Evolutionary conservation across 352 stramenopile species (phyloP), one percentile per base, ranked within the genome.

Genomic region (Phytophthora crassamura): DNA sequence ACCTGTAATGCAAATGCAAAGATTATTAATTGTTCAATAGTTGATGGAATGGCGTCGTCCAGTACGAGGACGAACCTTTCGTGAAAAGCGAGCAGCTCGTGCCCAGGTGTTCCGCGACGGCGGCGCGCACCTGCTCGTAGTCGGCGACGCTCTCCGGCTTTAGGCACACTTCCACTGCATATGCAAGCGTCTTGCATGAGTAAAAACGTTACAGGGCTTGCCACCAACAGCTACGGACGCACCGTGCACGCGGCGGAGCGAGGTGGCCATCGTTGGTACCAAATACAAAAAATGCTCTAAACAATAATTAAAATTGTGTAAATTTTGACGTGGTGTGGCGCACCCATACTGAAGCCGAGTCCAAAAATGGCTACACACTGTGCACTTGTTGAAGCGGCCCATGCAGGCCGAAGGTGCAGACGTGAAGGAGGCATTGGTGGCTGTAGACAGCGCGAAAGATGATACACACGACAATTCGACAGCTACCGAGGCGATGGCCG

Each of bases 141-240:
- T 67, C 68, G 4, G 64, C 80, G 35, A 75, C 65, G 58, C 82
- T 92, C 42, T 84, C 72, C n/a, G 66, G 54, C 43, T 74, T 77
- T 22, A 92, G 34, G 36, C 66, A 72, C 22, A 86, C 78, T 59
- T 92, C 84, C 46, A 92, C 84, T 92, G 55, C 14, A 9, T 11
- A 45, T 20, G 51, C 25, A 59, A 12, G 9, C 12, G 25, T 8
- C 3, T 22, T 32, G 5, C 20, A 16, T 54, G 28, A 51, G 42
- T 18, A 11, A 32, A n/a, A 12, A 33, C 18, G 5, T 12, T 3
- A 14, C 30, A 8, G 9, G 25, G 9, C 3, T 9, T 32, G 15
- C 7, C 4, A 22, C 25, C 50, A 7, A 45, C 9, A 11, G 12
- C 8, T 48, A 28, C 18, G 25, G 53, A 59, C 49, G 47, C 30